These are phyloP conservation scores for Dactylellina leptospora DNA, from an alignment of 2,329 filamentous ascomycete species.

Conservation along the genomic window DNA sequence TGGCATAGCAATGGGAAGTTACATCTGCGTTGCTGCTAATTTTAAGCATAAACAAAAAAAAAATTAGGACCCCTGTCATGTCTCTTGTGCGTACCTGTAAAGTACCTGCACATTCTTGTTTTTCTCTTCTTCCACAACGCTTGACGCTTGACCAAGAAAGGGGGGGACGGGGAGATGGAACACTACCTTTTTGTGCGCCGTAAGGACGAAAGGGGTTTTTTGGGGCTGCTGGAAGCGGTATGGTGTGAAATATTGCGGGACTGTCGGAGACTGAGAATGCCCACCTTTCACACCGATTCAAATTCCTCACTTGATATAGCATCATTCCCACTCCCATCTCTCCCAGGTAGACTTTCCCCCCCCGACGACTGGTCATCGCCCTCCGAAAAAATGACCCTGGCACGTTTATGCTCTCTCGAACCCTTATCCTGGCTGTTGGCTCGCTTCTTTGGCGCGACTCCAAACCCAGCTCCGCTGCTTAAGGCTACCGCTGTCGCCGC, in stretches of 20 bases:
- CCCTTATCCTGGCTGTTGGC: neutral
- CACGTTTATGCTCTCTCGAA: slow-evolving; percentile 3
- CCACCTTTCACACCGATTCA: neutral
- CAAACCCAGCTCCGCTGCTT: slow-evolving; percentile 2
- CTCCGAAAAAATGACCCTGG: neutral
- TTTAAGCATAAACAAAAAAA: slow-evolving; percentile 16
- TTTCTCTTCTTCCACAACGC: too few relatives aligned
- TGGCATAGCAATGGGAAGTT: slow-evolving; percentile 13
- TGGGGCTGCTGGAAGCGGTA: too few relatives aligned
- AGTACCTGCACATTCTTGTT: too few relatives aligned
- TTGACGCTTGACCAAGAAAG: too few relatives aligned
- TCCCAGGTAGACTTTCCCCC: neutral
- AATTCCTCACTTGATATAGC: neutral
- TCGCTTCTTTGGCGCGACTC: too few relatives aligned
- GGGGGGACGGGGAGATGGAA: too few relatives aligned
- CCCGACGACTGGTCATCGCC: neutral
- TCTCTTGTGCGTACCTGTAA: too few relatives aligned
- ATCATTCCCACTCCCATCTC: neutral
- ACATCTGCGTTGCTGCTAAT: slow-evolving; percentile 18
- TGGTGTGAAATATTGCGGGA: too few relatives aligned
- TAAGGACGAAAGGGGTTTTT: too few relatives aligned
- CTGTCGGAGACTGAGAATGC: too few relatives aligned
- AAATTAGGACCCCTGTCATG: too few relatives aligned
- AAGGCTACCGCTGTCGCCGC: slow-evolving; percentile 15
- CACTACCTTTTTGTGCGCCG: too few relatives aligned